Conservation (phyloP, 371 early-diverging fungal species). For the Saksenaea oblongispora region DNA sequence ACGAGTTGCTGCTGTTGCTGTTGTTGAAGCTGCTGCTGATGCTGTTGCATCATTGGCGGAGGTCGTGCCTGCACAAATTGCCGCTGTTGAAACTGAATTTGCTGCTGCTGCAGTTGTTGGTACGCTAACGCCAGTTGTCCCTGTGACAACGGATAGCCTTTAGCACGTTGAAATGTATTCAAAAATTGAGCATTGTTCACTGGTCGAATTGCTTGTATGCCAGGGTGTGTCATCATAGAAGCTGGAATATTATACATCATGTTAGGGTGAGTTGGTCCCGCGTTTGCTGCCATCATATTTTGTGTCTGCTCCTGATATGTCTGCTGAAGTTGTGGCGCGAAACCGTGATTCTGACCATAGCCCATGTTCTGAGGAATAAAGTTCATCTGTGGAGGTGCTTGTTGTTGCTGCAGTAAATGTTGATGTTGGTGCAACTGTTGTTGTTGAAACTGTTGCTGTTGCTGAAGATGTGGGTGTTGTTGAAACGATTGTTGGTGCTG, state of each 20-base stretch:
- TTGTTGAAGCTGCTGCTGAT: constrained; percentile 20
- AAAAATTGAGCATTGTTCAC: constrained; percentile 25
- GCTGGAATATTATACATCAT: constrained; percentile 27
- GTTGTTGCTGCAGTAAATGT: background rate
- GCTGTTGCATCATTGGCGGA: constrained; percentile 3
- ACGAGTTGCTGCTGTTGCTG: constrained; percentile 23
- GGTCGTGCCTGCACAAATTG: constrained; percentile 5
- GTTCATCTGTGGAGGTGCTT: constrained; percentile 9
- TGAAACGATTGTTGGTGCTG: constrained; percentile 12
- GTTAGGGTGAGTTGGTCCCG: constrained; percentile 15
- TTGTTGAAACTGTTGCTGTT: constrained; percentile 13
- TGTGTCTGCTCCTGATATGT: constrained; percentile 1
- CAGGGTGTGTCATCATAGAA: constrained; percentile 23
- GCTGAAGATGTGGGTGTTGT: constrained; percentile 11
- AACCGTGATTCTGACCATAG: constrained; percentile 15
- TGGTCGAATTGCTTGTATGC: constrained; percentile 18
- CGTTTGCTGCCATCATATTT: constrained; percentile 2
- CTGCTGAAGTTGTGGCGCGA: background rate
- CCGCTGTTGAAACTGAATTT: constrained; percentile 2
- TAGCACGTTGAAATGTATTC: constrained; percentile 21
- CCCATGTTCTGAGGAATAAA: constrained; percentile 12
- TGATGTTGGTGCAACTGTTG: constrained; percentile 10
- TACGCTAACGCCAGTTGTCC: constrained; percentile 7
- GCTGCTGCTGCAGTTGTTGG: constrained; percentile 5
- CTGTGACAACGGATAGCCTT: constrained; percentile 18